A percentile compares a stretch with the other conserved stretches of the same genome.
phyloP scores from a whole-genome alignment of 345 rosid genomes.

The Populus davidiana region DNA sequence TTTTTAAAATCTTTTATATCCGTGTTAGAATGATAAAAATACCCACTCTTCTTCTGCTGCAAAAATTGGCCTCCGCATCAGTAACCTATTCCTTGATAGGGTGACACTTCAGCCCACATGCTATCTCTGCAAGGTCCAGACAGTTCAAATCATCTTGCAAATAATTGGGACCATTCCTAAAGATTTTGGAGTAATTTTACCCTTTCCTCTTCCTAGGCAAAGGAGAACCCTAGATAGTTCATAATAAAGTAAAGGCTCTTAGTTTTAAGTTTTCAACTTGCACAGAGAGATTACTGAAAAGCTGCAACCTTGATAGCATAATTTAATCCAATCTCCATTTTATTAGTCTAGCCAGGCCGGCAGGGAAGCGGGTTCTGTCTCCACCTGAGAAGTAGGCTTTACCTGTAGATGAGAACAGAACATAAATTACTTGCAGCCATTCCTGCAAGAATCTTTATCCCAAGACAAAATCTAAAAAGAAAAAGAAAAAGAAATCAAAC shows the following conservation, averaged over 20 bases:
- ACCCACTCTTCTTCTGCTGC: background rate
- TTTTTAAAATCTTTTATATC: too few relatives aligned
- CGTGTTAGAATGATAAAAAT: too few relatives aligned
- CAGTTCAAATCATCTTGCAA: background rate
- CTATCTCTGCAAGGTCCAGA: background rate
- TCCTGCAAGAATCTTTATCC: slow-evolving; percentile 13
- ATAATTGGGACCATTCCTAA: background rate
- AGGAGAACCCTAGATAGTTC: background rate
- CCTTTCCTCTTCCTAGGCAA: background rate
- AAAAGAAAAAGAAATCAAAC: background rate
- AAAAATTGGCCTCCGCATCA: background rate
- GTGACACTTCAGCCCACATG: background rate
- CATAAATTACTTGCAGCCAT: slow-evolving; percentile 3
- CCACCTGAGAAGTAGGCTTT: background rate
- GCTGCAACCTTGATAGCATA: background rate
- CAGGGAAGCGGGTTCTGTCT: background rate
- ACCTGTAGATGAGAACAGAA: background rate
- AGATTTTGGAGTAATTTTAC: background rate
- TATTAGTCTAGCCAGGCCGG: background rate
- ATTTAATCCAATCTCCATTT: background rate
- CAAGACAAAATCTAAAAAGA: background rate
- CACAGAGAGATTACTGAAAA: background rate
- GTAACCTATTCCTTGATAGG: background rate
- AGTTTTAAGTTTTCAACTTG: background rate
- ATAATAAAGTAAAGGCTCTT: background rate